Evolutionary conservation across 164 flowering plant genomes (phyloP), one percentile per base, ranked within the genome.

Genomic region (Taxillus chinensis): DNA sequence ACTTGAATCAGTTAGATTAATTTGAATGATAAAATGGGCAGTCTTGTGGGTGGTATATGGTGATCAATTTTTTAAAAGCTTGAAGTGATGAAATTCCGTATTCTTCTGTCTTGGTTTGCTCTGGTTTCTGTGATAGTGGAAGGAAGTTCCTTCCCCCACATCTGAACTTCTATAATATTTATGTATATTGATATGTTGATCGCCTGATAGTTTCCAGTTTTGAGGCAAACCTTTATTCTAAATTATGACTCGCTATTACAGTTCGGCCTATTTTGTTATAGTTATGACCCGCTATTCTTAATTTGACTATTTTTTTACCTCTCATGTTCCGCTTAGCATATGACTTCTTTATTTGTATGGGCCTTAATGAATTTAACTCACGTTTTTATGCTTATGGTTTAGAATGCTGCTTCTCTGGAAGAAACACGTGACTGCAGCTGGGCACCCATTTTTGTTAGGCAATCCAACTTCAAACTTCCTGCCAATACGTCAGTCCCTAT

Each of bases 391-490:
- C 13, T 68, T 38, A 41, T 39, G 63, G 38, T 62, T 27, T 81
- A 95, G 99, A 78, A 85, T 75, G 75, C 97, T 14, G 72, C 79
- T 64, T 79, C 97, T 2, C 45, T 66, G 69, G 91, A 86, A 67
- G 88, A 84, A 65, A 83, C 80, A 69, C 52, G 45, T 40, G 77
- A 88, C 15, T 83, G 95, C 81, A 86, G 93, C 71, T 81, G 83
- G 79, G 97, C 96, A 11, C 96, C 97, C 9, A 76, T 91, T 70
- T 95, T 74, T 75, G 89, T 89, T 58, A 80, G 99, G 68, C 86
- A 80, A 51, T 95, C 99, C 39, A 95, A 95, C 74, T 95, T 95
- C 73, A 90, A 71, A 72, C 89, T 95, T 45, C 99, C 99, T 12
- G 53, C 85, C 2, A 90, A 91, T 73, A 51, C 87, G 68, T 70